Evolutionary conservation across 805 yeast genomes (phyloP).

Genomic region (Candida montana): DNA sequence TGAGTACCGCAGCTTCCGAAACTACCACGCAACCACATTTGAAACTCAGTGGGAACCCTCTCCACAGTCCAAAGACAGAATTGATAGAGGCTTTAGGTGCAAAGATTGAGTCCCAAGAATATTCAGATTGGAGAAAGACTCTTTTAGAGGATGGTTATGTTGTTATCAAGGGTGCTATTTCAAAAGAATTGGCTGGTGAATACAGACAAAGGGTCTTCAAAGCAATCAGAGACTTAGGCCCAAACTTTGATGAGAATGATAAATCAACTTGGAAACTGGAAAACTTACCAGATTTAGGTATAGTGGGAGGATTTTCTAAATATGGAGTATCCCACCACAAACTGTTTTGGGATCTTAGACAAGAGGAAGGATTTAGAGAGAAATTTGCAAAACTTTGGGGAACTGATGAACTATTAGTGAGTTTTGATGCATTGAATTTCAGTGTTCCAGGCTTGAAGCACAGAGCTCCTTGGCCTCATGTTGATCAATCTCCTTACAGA

Average conservation of each 20-base stretch:
- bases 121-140: slow-evolving; percentile 28
- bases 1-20: neutral
- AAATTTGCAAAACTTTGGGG: slow-evolving; percentile 28
- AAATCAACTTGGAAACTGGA: slow-evolving; percentile 26
- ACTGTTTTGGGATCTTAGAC: slow-evolving; percentile 30
- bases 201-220: slow-evolving; percentile 22
- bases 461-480: slow-evolving; percentile 29
- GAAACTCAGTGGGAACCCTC: slow-evolving; percentile 9
- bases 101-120: slow-evolving; percentile 8
- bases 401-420: slow-evolving; percentile 29
- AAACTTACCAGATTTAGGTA: slow-evolving; percentile 24
- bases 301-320: slow-evolving; percentile 15
- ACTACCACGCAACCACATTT: no score
- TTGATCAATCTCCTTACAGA: slow-evolving; percentile 30
- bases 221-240: slow-evolving; percentile 21
- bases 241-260: slow-evolving; percentile 23
- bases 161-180: slow-evolving; percentile 27
- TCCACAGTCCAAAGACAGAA: slow-evolving; percentile 14
- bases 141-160: slow-evolving; percentile 27
- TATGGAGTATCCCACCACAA: slow-evolving; percentile 27
- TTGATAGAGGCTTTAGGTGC: slow-evolving; percentile 10
- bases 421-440: slow-evolving; percentile 29
- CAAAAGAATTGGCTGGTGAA: slow-evolving; percentile 20
- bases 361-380: slow-evolving; percentile 25
- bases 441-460: slow-evolving; percentile 23